phyloP scores from a whole-genome alignment of 2,329 filamentous ascomycete genomes.

The Pseudogymnoascus destructans region DNA sequence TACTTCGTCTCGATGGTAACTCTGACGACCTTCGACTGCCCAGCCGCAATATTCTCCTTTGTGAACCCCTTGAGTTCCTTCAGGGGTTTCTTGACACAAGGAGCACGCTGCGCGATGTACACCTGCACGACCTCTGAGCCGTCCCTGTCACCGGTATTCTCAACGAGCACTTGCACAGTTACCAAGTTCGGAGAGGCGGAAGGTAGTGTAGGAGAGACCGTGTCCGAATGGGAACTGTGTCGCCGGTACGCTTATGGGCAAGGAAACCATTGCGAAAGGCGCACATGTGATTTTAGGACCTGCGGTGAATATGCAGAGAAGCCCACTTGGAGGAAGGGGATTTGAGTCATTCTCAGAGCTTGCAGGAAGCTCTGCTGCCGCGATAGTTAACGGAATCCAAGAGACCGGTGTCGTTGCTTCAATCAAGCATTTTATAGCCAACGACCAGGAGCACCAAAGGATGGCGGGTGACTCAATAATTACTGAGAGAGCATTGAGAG shows the following conservation, averaged over 20 bases:
- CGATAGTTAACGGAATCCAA: slow-evolving; percentile 32
- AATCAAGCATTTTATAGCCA: slow-evolving; percentile 35
- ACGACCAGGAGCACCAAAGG: slow-evolving; percentile 30
- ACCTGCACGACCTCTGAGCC: slow-evolving; percentile 46
- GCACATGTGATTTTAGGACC: slow-evolving; percentile 60
- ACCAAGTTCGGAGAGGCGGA: slow-evolving; percentile 40
- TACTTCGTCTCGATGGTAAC: slow-evolving; percentile 50
- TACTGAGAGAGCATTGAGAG: slow-evolving; percentile 27
- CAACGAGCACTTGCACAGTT: slow-evolving; percentile 36
- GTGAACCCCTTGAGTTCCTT: slow-evolving; percentile 54
- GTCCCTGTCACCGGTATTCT: slow-evolving; percentile 43
- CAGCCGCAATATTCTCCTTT: slow-evolving; percentile 49
- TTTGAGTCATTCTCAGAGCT: slow-evolving; percentile 37
- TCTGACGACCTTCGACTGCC: slow-evolving; percentile 43
- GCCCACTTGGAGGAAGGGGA: slow-evolving; percentile 34
- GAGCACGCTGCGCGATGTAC: slow-evolving; percentile 40
- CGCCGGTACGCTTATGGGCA: slow-evolving; percentile 39
- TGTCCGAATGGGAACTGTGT: slow-evolving; percentile 36
- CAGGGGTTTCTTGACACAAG: slow-evolving; percentile 39
- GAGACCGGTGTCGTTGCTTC: slow-evolving; percentile 29
- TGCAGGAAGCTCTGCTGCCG: slow-evolving; percentile 30
- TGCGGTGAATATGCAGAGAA: slow-evolving; percentile 36
- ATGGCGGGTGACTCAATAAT: slow-evolving; percentile 26
- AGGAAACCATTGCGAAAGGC: slow-evolving; percentile 53
- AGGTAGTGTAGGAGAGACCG: slow-evolving; percentile 62